Percentiles rank a stretch among this genome's conserved stretches.
These are phyloP conservation scores for Epichloe elymi DNA, from an alignment of 2,329 filamentous ascomycete species.

Conservation along the genomic window DNA sequence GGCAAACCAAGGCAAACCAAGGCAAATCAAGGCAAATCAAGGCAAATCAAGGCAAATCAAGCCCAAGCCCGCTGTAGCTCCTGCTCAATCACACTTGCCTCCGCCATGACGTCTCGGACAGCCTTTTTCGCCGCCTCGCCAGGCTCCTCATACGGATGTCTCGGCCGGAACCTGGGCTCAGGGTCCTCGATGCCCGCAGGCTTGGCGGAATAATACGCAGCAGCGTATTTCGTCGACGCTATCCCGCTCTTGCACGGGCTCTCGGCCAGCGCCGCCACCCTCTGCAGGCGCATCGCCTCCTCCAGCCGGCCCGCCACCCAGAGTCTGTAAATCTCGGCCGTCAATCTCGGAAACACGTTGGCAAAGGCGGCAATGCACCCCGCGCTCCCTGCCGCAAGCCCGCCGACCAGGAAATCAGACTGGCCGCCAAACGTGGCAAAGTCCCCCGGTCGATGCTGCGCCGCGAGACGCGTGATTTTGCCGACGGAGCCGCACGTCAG, in stretches of 20 bases:
- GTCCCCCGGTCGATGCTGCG: conserved; percentile 32
- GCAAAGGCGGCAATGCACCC: conserved; percentile 51
- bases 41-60: neutral
- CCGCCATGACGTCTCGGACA: conserved; percentile 1
- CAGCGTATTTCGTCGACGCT: conserved; percentile 6
- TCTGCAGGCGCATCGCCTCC: conserved; percentile 4
- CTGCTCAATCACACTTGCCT: conserved; percentile 4
- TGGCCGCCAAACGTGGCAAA: conserved; percentile 63
- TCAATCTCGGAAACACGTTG: conserved; percentile 46
- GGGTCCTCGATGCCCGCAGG: conserved; percentile 8
- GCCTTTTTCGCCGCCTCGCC: neutral
- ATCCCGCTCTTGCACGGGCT: conserved; percentile 9
- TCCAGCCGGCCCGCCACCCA: conserved; percentile 1
- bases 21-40: no score
- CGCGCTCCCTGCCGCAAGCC: conserved; percentile 41
- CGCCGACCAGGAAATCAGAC: conserved; percentile 55
- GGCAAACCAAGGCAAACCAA: no score
- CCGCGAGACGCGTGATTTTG: conserved; percentile 50
- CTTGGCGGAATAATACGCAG: conserved; percentile 4
- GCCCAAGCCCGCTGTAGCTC: neutral
- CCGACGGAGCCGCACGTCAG: conserved; percentile 63
- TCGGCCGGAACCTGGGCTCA: conserved; percentile 5
- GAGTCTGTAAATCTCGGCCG: conserved; percentile 15
- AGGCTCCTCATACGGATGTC: conserved; percentile 8
- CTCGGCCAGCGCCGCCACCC: conserved; percentile 7